These are phyloP conservation scores for Penicillium brevicompactum DNA, from an alignment of 2,329 filamentous ascomycete genomes.

Conservation along the genomic window DNA sequence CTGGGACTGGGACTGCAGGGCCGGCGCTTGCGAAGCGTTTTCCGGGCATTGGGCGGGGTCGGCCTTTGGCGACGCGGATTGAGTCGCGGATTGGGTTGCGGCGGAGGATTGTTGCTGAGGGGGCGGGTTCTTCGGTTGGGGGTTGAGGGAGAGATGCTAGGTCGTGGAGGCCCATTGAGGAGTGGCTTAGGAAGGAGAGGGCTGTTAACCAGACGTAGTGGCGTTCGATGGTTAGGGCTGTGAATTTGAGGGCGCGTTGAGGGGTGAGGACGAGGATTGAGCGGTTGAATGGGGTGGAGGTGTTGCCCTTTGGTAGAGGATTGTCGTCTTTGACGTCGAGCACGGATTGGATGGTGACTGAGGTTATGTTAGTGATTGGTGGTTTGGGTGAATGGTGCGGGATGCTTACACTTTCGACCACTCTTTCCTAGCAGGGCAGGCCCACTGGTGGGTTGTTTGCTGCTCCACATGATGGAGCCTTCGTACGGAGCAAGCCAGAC, in stretches of 20 bases:
- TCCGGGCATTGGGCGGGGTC: constrained; percentile 48
- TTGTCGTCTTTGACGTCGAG: constrained; percentile 96
- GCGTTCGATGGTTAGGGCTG: constrained; percentile 76
- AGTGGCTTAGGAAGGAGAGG: constrained; percentile 91
- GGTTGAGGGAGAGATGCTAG: constrained; percentile 63
- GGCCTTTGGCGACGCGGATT: constrained; percentile 82
- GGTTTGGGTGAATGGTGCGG: constrained; percentile 7
- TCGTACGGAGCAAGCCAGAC: constrained; percentile 98
- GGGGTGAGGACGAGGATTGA: constrained; percentile 95
- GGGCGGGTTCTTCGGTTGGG: constrained; percentile 42
- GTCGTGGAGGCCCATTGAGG: constrained; percentile 77
- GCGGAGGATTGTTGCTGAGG: constrained; percentile 54
- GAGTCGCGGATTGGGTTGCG: constrained; percentile 77
- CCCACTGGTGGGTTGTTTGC: constrained; percentile 89
- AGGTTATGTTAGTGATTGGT: constrained; percentile 4
- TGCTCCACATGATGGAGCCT: constrained; percentile 95
- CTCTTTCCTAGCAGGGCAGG: constrained; percentile 89
- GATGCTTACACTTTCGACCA: constrained; percentile 82
- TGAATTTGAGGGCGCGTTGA: constrained; percentile 92
- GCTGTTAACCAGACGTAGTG: constrained; percentile 96
- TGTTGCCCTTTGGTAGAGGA: constrained; percentile 70
- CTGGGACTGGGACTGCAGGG: constrained; percentile 22
- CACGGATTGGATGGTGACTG: constrained; percentile 93
- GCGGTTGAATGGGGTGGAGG: constrained; percentile 71
- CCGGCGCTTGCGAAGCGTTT: constrained; percentile 39